A percentile compares a stretch with the other conserved stretches of the same genome.
Conservation (phyloP, 805 yeast species). For the Lipomyces kockii region DNA sequence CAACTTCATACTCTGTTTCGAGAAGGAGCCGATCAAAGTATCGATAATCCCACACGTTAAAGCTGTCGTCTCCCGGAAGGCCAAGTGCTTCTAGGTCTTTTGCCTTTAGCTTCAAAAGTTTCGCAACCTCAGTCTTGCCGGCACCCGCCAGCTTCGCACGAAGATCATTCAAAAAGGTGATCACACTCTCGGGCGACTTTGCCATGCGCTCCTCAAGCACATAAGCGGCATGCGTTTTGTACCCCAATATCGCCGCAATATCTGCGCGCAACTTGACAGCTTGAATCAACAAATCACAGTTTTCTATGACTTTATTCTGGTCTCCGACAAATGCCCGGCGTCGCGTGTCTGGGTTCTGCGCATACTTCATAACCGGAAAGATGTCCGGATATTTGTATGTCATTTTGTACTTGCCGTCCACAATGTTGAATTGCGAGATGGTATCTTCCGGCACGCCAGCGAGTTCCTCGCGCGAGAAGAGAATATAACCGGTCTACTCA, state of each 20-base stretch:
- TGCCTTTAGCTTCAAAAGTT: conserved; percentile 57
- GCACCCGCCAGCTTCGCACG: conserved; percentile 61
- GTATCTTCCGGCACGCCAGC: conserved; percentile 74
- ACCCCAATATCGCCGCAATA: conserved; percentile 68
- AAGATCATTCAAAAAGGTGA: conserved; percentile 65
- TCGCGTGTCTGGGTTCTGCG: conserved; percentile 66
- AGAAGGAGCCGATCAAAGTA: conserved; percentile 68
- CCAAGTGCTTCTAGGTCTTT: conserved; percentile 56
- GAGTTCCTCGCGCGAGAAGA: conserved; percentile 67
- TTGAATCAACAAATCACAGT: conserved; percentile 62
- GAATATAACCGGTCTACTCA: conserved; percentile 54
- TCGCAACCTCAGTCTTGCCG: conserved; percentile 59
- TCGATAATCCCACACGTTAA: conserved; percentile 75
- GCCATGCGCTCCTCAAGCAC: conserved; percentile 83
- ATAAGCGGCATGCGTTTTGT: conserved; percentile 68
- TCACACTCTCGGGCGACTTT: conserved; percentile 63
- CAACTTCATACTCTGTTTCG: conserved; percentile 72
- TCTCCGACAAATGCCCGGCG: conserved; percentile 67
- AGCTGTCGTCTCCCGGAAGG: conserved; percentile 46
- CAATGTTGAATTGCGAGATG: conserved; percentile 61
- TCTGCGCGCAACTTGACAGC: conserved; percentile 66
- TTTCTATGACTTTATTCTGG: conserved; percentile 68
- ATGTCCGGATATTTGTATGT: conserved; percentile 83
- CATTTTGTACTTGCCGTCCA: conserved; percentile 58
- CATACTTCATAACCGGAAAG: conserved; percentile 76